Base-by-base conservation (phyloP, 2,329 filamentous ascomycete genomes). In the Elsinoe fawcettii region DNA sequence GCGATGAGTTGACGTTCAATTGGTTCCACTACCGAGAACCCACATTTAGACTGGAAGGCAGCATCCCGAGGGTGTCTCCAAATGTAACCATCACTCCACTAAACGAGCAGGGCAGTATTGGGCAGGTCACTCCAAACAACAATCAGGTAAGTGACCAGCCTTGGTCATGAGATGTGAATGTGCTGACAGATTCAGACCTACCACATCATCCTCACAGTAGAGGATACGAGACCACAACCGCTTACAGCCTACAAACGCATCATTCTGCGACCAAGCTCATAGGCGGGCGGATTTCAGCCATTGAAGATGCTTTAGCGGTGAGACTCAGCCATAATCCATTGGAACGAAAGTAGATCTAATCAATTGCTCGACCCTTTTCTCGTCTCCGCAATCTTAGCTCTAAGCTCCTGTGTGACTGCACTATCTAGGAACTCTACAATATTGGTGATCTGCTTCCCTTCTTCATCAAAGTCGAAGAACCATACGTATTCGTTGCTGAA, bases 11-110 rank as follows among this genome's bases (percentile, higher is more conserved):
- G 16, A 70, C 67, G 3, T 80, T 75, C 67, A 73, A 72, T 51
- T 80, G 77, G 77, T 77, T 71, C 65, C 76, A 79, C 36, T 80
- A 80, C 63, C 66, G 67, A 36, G 70, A 74, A 43, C 66, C 74
- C 0, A 71, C 72, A 59, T 77, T 74, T 69, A 67, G 63, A 39
- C 67, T 73, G 1, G 66, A 70, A 20, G 63, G 69, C 1, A 71
- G 77, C 58, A 72, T 76, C 3, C 12, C 37, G 4, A 36, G 51
- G 1, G 67, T 71, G 0, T 68, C 74, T 43, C 62, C 77, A 0
- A 64, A 62, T 12, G 69, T 71, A 30, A 66, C 67, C 53, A 63
- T 65, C 22, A 54, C 69, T 0, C 49, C 49, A 20, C 27, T 53
- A 9, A 53, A 53, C 18, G 66, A 70, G 23, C 63, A 67, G 32